Percentiles rank a stretch among this genome's conserved stretches.
These are phyloP conservation scores for Zasmidium angulare DNA, from an alignment of 2,329 filamentous ascomycete species.

Conservation along the genomic window DNA sequence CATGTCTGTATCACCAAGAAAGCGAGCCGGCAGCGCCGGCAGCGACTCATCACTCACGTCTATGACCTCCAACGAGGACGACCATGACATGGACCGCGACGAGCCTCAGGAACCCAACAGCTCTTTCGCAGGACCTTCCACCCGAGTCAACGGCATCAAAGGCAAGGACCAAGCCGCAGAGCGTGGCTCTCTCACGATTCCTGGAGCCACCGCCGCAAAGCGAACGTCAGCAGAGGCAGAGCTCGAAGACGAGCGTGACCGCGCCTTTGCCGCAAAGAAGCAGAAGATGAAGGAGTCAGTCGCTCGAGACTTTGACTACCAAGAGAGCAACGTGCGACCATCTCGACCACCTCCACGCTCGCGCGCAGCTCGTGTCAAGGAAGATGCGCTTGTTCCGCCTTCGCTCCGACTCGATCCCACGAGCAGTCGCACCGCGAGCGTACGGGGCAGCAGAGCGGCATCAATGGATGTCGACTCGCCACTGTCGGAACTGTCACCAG, in stretches of 20 bases:
- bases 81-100: conserved; percentile 27
- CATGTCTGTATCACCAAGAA: conserved; percentile 29
- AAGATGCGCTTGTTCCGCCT: conserved; percentile 23
- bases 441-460: conserved; percentile 25
- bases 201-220: conserved; percentile 27
- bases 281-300: conserved; percentile 32
- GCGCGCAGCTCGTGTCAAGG: conserved; percentile 19
- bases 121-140: conserved; percentile 8
- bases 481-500: conserved; percentile 34
- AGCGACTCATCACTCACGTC: conserved; percentile 36
- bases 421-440: conserved; percentile 21
- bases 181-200: conserved; percentile 28
- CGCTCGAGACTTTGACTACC: conserved; percentile 28
- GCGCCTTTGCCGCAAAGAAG: conserved; percentile 33
- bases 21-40: conserved; percentile 23
- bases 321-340: conserved; percentile 35
- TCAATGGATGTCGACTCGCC: conserved; percentile 34
- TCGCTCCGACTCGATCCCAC: conserved; percentile 24
- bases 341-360: conserved; percentile 15
- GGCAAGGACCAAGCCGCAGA: conserved; percentile 32
- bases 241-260: conserved; percentile 30
- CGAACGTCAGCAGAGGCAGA: conserved; percentile 38
- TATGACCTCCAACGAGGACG: conserved; percentile 36
- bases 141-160: conserved; percentile 21
- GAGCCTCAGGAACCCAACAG: conserved; percentile 14